Evolutionary conservation across 176 grass and related monocot genomes (phyloP), one percentile per base, ranked within the genome.

Genomic region (Eragrostis curvula): DNA sequence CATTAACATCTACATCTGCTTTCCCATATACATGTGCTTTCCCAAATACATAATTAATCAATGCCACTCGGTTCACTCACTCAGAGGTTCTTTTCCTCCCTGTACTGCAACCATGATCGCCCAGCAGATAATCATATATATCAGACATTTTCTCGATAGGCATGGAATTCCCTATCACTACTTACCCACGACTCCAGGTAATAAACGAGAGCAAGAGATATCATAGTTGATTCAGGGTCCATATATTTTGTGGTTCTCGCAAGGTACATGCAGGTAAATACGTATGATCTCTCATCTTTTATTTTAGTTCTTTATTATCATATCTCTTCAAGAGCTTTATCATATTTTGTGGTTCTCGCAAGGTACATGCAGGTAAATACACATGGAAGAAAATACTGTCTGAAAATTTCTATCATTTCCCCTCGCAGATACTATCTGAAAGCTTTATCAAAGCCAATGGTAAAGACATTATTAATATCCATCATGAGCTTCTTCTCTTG

Each of bases 391-490:
- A n/a, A n/a, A n/a, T n/a, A n/a, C n/a, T n/a, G n/a, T n/a, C n/a
- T 57, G 55, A 57, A 1, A 3, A 21, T 6, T 47, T 11, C 1
- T 42, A 11, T 59, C 86, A n/a, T 78, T 69, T 77, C 85, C 56
- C 7, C 21, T 48, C 20, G 39, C 79, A 98, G 96, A 57, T 98
- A 78, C 30, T 98, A 49, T 95, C 96, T 42, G 84, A 86, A 82
- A 83, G 69, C 58, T 93, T 98, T 87, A 66, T 98, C 63, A 84
- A 94, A 69, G 74, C 74, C n/a, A n/a, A n/a, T n/a, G n/a, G n/a
- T n/a, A 98, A 93, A 95, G 90, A 98, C 74, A 73, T 98, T 75
- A 95, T 98, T 47, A 98, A 98, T 58, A 98, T 98, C 76, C 96
- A 98, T 74, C 96, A 98, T 88, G 96, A 92, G 46, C 92, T 98